Evolutionary conservation across 768 basidiomycete species (phyloP).

Genomic region (Termitomyces sp.): DNA sequence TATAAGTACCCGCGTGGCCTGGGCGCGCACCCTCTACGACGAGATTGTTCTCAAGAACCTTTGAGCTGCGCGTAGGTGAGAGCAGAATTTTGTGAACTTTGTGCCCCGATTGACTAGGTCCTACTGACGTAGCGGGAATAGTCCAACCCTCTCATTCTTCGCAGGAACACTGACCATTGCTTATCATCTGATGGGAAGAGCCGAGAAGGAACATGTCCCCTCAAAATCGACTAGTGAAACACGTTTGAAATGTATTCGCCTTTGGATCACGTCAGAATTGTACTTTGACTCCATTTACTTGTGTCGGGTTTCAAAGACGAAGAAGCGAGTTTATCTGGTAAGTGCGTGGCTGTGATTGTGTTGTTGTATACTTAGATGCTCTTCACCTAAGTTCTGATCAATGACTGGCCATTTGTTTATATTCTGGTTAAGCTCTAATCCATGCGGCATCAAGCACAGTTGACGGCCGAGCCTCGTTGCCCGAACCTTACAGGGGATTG

Average conservation of each 20-base stretch:
- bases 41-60: no score
- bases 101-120: no score
- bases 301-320: background rate
- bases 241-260: background rate
- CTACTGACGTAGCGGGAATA: background rate
- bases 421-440: background rate
- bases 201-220: background rate
- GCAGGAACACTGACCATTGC: background rate
- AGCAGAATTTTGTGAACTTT: no score
- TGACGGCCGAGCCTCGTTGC: background rate
- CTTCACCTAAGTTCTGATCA: background rate
- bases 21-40: no score
- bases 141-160: background rate
- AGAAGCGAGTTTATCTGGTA: background rate
- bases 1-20: no score
- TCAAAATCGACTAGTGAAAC: background rate
- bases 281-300: background rate
- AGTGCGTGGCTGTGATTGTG: background rate
- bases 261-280: background rate
- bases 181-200: no score
- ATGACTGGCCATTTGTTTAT: background rate
- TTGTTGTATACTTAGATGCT: background rate
- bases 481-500: background rate
- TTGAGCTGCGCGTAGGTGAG: no score
- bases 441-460: background rate